Evolutionary conservation across 148 eudicot genomes (phyloP).

Genomic region (Vaccinium corymbosum): DNA sequence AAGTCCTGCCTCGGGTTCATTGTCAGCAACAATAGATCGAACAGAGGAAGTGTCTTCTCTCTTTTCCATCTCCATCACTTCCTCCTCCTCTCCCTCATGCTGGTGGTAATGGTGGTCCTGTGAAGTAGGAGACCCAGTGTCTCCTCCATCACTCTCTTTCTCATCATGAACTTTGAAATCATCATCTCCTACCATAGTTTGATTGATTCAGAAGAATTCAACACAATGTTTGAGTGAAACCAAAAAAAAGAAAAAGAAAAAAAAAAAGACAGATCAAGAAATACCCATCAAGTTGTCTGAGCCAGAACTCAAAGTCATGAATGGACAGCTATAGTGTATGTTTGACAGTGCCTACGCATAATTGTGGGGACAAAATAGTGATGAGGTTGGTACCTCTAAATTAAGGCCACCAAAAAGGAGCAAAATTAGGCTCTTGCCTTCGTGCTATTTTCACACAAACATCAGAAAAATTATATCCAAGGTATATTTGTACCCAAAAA

Average conservation of each 20-base stretch:
- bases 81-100: conserved; percentile 38
- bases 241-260: no score
- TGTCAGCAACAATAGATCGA: conserved; percentile 16
- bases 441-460: conserved; percentile 8
- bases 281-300: conserved; percentile 25
- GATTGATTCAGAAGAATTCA: conserved; percentile 32
- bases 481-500: no score
- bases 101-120: conserved; percentile 30
- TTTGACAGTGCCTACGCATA: conserved; percentile 3
- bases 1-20: conserved; percentile 7
- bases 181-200: conserved; percentile 56
- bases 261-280: conserved; percentile 7
- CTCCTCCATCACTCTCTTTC: conserved; percentile 54
- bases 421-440: conserved; percentile 17
- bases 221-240: not conserved
- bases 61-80: conserved; percentile 19
- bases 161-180: conserved; percentile 44
- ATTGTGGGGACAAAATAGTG: not conserved
- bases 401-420: conserved; percentile 18
- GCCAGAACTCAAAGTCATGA: conserved; percentile 19
- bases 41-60: conserved; percentile 21
- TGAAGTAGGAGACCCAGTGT: conserved; percentile 37
- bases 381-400: conserved; percentile 5
- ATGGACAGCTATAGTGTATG: not conserved
- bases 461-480: no score